phyloP scores from a whole-genome alignment of 306 rosid species.

The Mucuna pruriens region DNA sequence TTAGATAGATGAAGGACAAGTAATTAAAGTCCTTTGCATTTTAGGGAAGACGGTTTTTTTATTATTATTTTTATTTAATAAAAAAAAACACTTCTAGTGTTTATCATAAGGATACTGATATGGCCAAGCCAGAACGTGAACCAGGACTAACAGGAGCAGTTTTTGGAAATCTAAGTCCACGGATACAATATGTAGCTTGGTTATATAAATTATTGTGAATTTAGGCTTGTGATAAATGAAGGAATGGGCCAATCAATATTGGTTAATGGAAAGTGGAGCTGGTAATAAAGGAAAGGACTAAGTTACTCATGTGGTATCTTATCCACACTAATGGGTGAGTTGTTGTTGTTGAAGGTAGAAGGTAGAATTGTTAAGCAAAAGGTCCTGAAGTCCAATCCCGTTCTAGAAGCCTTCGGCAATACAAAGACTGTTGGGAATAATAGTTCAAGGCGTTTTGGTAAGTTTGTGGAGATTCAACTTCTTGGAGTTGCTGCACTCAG shows the following conservation, averaged over 20 bases:
- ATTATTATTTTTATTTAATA: constrained; percentile 15
- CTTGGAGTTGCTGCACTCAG: too few species aligned
- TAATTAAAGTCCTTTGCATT: constrained; percentile 64
- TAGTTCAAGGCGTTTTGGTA: too few species aligned
- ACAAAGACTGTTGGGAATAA: too few species aligned
- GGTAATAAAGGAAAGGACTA: constrained; percentile 91
- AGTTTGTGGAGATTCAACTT: too few species aligned
- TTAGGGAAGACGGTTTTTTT: constrained; percentile 58
- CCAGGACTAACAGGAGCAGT: constrained; percentile 87
- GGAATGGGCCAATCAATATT: too few species aligned
- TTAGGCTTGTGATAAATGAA: too few species aligned
- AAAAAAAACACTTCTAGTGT: constrained; percentile 52
- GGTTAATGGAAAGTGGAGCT: too few species aligned
- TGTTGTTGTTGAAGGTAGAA: too few species aligned
- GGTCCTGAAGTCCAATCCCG: too few species aligned
- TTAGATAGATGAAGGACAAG: constrained; percentile 73
- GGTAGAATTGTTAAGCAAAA: too few species aligned
- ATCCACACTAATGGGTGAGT: too few species aligned
- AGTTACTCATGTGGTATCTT: constrained; percentile 79
- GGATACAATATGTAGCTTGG: constrained; percentile 74
- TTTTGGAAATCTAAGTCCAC: constrained; percentile 84
- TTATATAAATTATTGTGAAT: constrained; percentile 28
- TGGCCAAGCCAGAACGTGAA: constrained; percentile 87
- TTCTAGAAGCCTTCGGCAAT: too few species aligned
- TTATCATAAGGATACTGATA: constrained; percentile 80